Evolutionary conservation across 768 basidiomycete species (phyloP), one percentile per base, ranked within the genome.

Genomic region (Solioccasus polychromus): DNA sequence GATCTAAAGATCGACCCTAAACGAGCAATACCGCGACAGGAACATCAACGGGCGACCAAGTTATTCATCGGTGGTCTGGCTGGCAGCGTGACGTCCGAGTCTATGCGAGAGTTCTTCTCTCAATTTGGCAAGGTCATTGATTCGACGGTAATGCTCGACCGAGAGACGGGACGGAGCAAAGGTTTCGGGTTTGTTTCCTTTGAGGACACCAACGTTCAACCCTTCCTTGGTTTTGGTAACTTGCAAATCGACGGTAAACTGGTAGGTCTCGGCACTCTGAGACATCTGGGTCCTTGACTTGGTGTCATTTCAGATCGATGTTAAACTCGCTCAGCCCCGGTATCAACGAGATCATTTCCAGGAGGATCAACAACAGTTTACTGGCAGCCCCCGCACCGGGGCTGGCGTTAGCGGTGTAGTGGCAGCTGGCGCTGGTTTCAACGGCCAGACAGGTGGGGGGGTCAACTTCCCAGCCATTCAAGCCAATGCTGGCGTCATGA

Each of bases 121-220:
- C 88, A 94, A 63, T 98, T 88, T 56, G 96, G 96, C 50, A 86
- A 85, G 54, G 93, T 99, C 52, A 88, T 96, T 58, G 95, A 99
- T 65, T 93, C 95, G 35, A 98, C 95, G 1, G 92, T 99, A 55
- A 99, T 98, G 96, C 77, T 96, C 55, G 96, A 99, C 68, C 85
- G 92, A 35, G 93, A 97, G 67, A 93, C 92, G 4, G 88, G 89
- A 20, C 71, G 92, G 39, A 93, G 90, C 69, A 96, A 98, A 66
- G 96, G 96, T 11, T 99, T 99, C 54, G 96, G 94, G 0, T 99
- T 99, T 62, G 91, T 98, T 10, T 95, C 92, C 0, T 95, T 97
- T 60, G 88, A 93, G 62, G 87, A 91, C 50, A 86, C 85, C n/a
- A 82, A 87, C 54, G 90, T 94, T 18, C 86, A 92, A 50, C 85